Conservation (phyloP, 139 green algal genomes). For the Chlorella sp. region DNA sequence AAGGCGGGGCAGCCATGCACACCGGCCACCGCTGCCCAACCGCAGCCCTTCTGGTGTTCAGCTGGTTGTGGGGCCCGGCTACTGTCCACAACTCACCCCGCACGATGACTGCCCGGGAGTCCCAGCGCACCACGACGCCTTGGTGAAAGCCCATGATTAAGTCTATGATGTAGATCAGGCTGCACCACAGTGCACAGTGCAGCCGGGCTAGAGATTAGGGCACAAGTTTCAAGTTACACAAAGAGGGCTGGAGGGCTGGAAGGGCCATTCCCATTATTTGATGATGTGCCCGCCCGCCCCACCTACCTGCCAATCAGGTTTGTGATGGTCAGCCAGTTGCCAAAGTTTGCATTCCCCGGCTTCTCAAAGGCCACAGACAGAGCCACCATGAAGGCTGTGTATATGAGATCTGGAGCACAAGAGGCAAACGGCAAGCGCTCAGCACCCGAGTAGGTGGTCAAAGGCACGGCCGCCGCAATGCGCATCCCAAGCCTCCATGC, state of each 20-base stretch:
- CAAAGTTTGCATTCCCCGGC: not conserved
- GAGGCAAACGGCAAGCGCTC: not conserved
- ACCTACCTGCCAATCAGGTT: conserved; percentile 10
- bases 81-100: not conserved
- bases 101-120: conserved; percentile 13
- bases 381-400: conserved; percentile 30
- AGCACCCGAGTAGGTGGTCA: no score
- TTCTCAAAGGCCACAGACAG: conserved; percentile 41
- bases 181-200: no score
- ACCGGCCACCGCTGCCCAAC: no score
- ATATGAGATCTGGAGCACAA: not conserved
- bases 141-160: conserved; percentile 37
- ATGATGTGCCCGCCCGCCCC: no score
- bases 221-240: no score
- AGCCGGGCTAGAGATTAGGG: no score
- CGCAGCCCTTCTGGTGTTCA: no score
- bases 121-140: conserved; percentile 41
- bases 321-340: conserved; percentile 8
- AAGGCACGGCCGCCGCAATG: no score
- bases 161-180: conserved; percentile 30
- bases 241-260: no score
- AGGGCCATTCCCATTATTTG: no score
- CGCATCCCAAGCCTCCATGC: no score
- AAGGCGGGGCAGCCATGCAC: no score
- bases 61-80: not conserved